Evolutionary conservation across 371 early-diverging fungal species (phyloP), one percentile per base, ranked within the genome.

Genomic region (Syncephalastrum monosporum): DNA sequence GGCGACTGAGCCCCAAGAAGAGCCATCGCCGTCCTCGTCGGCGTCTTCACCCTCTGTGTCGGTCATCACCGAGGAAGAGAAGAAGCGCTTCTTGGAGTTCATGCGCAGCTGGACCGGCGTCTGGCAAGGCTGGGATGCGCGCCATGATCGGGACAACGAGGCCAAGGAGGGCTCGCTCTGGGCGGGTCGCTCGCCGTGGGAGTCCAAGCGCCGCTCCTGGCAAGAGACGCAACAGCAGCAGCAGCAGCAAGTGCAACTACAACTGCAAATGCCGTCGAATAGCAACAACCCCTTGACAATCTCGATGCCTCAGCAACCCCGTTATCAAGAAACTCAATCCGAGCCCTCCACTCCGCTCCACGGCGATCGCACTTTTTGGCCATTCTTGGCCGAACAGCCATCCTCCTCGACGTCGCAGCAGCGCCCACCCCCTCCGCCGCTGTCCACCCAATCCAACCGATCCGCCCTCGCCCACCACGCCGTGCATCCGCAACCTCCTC

Each of bases 101-200:
- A 64, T 77, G 52, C 73, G 77, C 44, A 67, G 53, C 25, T 77
- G 77, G 77, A 77, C 77, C 21, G 73, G 77, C 50, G 68, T 70
- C 42, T 72, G 64, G 67, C 64, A 66, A 52, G 63, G 68, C 4
- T 71, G 72, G 72, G 59, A 61, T 14, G 38, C 38, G 2, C 56
- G 47, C 15, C 55, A 55, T 41, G 43, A 41, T 12, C 8, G 38
- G 33, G 44, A 43, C 24, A 19, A 21, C 23, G 56, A 53, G 5
- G 17, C 50, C 41, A 54, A 56, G 41, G 55, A 47, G 14, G 60
- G 61, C n/a, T 73, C 73, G 0, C 56, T 73, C 5, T 73, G 68
- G 74, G 57, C 74, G 7, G 67, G 63, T 10, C 69, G 57, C 48
- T 66, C 65, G 15, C 72, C 69, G 23, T 69, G 73, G 73, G 59